Evolutionary conservation across 2,329 filamentous ascomycete species (phyloP).

Genomic region (Simplicillium aogashimaense): DNA sequence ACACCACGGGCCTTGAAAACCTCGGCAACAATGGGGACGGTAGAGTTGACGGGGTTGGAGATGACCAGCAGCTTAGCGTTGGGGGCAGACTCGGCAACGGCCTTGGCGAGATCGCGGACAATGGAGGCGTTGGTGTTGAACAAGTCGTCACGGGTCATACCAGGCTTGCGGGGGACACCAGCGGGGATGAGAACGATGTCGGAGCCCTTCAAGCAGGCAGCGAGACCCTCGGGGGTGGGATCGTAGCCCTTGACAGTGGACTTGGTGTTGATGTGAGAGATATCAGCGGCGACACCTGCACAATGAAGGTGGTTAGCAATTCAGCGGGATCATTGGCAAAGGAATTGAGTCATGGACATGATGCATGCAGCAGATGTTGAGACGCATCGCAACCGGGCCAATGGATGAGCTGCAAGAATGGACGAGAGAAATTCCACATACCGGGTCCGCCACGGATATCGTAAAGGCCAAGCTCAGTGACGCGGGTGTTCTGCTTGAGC

Average conservation of each 20-base stretch:
- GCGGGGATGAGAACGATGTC: slow-evolving; percentile 97
- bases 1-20: slow-evolving; percentile 91
- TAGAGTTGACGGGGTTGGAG: slow-evolving; percentile 99
- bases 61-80: slow-evolving; percentile 96
- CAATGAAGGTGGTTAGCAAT: slow-evolving; percentile 11
- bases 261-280: slow-evolving; percentile 99
- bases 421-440: slow-evolving; percentile 37
- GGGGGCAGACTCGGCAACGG: slow-evolving; percentile 76
- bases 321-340: neutral
- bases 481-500: slow-evolving; percentile 95
- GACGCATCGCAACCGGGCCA: neutral
- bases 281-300: slow-evolving; percentile 90
- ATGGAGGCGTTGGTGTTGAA: slow-evolving; percentile 99
- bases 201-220: slow-evolving; percentile 69
- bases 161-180: slow-evolving; percentile 97
- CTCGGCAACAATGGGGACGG: slow-evolving; percentile 94
- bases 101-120: slow-evolving; percentile 96
- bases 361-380: neutral
- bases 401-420: slow-evolving; percentile 4
- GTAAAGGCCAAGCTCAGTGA: slow-evolving; percentile 91
- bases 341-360: neutral
- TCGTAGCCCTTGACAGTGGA: slow-evolving; percentile 86
- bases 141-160: slow-evolving; percentile 99
- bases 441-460: slow-evolving; percentile 92
- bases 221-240: slow-evolving; percentile 64